Evolutionary conservation across 768 basidiomycete genomes (phyloP).

Genomic region (Pulveroboletus sp.): DNA sequence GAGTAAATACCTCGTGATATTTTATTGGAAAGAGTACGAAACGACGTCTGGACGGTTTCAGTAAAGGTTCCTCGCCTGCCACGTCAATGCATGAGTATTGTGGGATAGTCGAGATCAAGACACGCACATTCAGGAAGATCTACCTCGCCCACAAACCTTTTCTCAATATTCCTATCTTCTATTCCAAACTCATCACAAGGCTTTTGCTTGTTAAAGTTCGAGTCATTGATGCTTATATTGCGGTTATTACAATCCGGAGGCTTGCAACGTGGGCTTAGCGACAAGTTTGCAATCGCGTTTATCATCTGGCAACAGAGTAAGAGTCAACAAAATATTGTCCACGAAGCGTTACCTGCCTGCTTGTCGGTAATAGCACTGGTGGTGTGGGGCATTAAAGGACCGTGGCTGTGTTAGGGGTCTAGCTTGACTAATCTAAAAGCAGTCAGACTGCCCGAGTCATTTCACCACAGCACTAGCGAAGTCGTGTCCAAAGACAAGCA

Average conservation of each 20-base stretch:
- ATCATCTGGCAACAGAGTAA: constrained; percentile 4
- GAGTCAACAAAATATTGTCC: too few species aligned
- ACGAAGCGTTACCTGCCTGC: constrained; percentile 2
- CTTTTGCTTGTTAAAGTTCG: not conserved
- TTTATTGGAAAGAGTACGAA: constrained; percentile 94
- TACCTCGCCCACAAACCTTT: constrained; percentile 18
- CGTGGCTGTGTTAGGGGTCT: constrained; percentile 13
- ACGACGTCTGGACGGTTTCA: constrained; percentile 70
- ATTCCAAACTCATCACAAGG: not conserved
- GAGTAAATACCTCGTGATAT: constrained; percentile 72
- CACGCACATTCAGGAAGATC: constrained; percentile 19
- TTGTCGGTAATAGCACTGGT: not conserved
- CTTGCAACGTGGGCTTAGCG: constrained; percentile 3
- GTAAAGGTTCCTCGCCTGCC: constrained; percentile 64
- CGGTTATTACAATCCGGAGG: not conserved
- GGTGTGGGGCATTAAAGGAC: not conserved
- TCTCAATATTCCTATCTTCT: not conserved
- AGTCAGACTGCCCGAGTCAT: too few species aligned
- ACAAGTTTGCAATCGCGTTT: constrained; percentile 3
- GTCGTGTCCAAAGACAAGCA: too few species aligned
- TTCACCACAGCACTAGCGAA: too few species aligned
- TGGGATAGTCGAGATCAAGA: not conserved
- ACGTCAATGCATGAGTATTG: not conserved
- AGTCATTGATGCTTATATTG: not conserved
- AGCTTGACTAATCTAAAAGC: not conserved